Evolutionary conservation across 2,329 filamentous ascomycete species (phyloP), one percentile per base, ranked within the genome.

Genomic region (Pseudocercospora musae): DNA sequence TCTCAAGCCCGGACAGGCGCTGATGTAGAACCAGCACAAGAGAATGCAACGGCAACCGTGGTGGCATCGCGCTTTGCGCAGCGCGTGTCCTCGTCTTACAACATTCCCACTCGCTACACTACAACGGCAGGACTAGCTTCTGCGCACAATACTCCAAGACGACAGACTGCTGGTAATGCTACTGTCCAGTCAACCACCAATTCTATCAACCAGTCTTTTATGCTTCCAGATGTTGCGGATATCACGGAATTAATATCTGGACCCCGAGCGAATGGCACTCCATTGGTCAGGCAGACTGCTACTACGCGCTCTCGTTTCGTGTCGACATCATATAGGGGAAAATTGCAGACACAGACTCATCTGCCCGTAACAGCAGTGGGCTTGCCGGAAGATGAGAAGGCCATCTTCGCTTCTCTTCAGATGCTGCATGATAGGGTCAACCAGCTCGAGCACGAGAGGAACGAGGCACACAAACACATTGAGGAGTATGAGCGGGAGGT

Each of bases 401-500:
- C 82, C 2, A 81, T 89, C 53, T 86, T 86, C 69, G 79, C 84
- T n/a, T 85, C 84, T 10, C 76, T 88, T 15, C 80, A 85, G 57
- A 74, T 85, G 18, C 74, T 87, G 10, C 81, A 86, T 66, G 84
- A 86, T 46, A 85, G 84, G 69, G 80, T 87, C 44, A 76, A 80
- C 0, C 78, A 83, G 55, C 76, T 88, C 52, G 85, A 88, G 69
- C 75, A 77, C 57, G 82, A 84, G 64, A 85, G 84, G 59, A 79
- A 79, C 6, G 81, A 84, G 46, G 72, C 80, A 18, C 80, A 84
- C 64, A 82, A 85, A 66, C 79, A 79, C 23, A 63, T 66, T 10
- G 71, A 89, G 70, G 73, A 78, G 7, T 85, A 86, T 62, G 85
- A 91, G 63, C 86, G 90, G 64, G 82, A 86, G 58, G 84, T 84